Base-by-base conservation (phyloP, 495 filamentous ascomycete genomes). In the Rhypophila decipiens region DNA sequence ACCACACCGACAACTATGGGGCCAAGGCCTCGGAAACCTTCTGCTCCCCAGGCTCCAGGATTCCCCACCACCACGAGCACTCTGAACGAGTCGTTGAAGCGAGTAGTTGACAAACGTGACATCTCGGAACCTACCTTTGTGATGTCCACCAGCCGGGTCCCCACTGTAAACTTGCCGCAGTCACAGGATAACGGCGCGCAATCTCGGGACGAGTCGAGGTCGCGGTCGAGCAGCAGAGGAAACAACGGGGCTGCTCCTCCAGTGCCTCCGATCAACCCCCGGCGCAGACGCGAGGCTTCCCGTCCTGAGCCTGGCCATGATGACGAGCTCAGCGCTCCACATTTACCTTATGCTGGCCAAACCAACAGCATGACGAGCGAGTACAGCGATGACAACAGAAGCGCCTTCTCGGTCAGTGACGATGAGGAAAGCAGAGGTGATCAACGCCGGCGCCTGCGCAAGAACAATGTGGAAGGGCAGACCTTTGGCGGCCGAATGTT, bases 91-190 rank as follows among this genome's bases (percentile, higher is more conserved):
- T 19, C 71, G 63, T 45, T 53, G 33, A 93, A 88, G 70, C 79
- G 79, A 31, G 70, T 77, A 0, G 70, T 93, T 39, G 83, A 80
- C 55, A 89, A 91, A 57, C 69, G 75, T 27, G 79, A 85, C 22
- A 94, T 96, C 33, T 91, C 87, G 2, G 89, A 93, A 52, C 89
- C 89, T 0, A 86, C 77, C 0, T 85, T 95, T 46, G 64, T 91
- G n/a, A 86, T 79, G 27, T 79, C 76, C 18, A 93, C 87, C 8
- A 88, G 83, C 9, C 83, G 82, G 36, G 76, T 93, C 13, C 79
- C 82, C 3, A 81, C 79, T 0, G 73, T 86, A 11, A 75, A 77
- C 33, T 69, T 87, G 2, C 83, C 83, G 2, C 46, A 57, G n/a
- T 36, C 23, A 15, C 12, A 15, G 13, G 57, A 51, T 0, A 47